Base-by-base conservation (phyloP, 768 basidiomycete species). In the Rhodotorula babjevae region DNA sequence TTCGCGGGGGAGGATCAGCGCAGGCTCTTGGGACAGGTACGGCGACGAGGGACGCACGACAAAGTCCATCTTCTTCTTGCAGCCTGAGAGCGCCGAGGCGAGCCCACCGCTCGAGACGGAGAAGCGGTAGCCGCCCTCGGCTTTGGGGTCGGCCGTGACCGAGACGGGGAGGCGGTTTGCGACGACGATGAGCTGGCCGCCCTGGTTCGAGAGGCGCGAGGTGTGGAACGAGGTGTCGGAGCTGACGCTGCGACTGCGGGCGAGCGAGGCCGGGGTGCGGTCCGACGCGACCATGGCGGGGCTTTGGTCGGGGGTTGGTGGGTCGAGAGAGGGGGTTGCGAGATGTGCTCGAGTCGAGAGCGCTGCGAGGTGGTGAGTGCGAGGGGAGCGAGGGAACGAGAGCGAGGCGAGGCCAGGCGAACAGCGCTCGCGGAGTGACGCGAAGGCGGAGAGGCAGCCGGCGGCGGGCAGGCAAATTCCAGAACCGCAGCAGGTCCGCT, bases 11-110 rank as follows among this genome's bases (percentile, higher is more conserved):
- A 36, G 57, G 19, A 49, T 49, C 31, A 60, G 40, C 31, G 31
- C 57, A 6, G 18, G 2, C 33, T 7, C 12, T 14, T 25, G 3
- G 6, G 19, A 33, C 56, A 6, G 27, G 15, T 62, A 0, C 19
- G 92, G 27, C 0, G 92, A 89, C 92, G 92, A 96, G 68, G 91
- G 91, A 78, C 96, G 94, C 92, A 95, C 97, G 33, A 92, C 96
- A 83, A 99, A 98, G 81, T 87, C 89, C 86, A 98, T 89, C 49
- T 90, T 93, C 83, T 96, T 97, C 84, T 99, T 99, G 86, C 93
- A 95, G 60, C 96, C 95, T 33, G 90, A 90, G 76, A 99, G 88
- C 71, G 96, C 96, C 65, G 91, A 93, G 74, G 98, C 96, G 72
- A 99, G 90, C 66, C 96, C 96, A 42, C 96, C 96, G 7, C 92